These are phyloP conservation scores for Auricularia auricula-judae DNA, from an alignment of 768 basidiomycete species.

Conservation along the genomic window DNA sequence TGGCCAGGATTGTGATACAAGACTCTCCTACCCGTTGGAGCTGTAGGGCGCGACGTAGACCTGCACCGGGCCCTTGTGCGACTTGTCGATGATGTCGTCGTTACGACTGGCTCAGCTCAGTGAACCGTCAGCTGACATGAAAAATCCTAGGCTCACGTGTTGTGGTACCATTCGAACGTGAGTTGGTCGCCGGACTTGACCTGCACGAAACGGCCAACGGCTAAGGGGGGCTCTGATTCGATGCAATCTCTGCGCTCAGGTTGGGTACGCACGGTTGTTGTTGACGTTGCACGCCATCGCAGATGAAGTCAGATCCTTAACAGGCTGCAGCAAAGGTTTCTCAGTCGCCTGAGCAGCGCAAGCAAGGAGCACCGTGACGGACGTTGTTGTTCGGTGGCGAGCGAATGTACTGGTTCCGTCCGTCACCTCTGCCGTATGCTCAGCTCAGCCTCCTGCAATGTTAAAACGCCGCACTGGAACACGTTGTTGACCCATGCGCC, in stretches of 20 bases:
- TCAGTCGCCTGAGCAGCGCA: background rate
- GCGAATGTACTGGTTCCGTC: background rate
- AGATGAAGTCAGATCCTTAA: constrained; percentile 5
- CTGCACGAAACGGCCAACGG: background rate
- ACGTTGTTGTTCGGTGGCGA: constrained; percentile 1
- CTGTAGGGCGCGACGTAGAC: constrained; percentile 6
- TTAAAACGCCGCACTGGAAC: background rate
- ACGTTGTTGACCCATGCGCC: background rate
- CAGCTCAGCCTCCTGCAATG: too few species aligned
- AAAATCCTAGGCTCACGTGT: background rate
- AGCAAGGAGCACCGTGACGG: background rate
- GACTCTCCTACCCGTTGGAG: background rate
- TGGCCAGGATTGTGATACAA: too few species aligned
- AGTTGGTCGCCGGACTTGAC: background rate
- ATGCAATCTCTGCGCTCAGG: background rate
- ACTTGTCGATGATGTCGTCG: constrained; percentile 9
- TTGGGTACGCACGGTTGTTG: background rate
- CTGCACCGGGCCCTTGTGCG: constrained; percentile 6
- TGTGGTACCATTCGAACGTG: constrained; percentile 10
- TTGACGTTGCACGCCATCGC: constrained; percentile 8
- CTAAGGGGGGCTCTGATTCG: background rate
- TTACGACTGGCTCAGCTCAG: background rate
- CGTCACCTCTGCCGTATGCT: background rate
- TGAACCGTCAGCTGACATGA: background rate
- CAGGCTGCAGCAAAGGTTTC: background rate